Base-by-base conservation (phyloP, 768 basidiomycete genomes). In the Leccinum obscurum region DNA sequence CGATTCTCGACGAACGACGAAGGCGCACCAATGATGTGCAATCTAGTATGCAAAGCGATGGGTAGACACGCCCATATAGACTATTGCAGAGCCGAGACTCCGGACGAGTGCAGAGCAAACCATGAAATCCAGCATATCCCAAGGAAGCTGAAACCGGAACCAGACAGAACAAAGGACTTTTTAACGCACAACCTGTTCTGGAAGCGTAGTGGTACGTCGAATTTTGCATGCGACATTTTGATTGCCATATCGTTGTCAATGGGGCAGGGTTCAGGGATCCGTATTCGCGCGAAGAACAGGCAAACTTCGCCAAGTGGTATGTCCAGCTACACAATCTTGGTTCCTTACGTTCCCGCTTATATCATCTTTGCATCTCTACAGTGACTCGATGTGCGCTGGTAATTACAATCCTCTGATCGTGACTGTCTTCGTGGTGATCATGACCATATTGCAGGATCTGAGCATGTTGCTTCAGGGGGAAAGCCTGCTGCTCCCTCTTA, bases 11-110 rank as follows among this genome's bases (percentile, higher is more conserved):
- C 80, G 0, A 77, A 77, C 41, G 83, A 85, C 50, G 80, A 82
- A 32, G 84, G 85, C 8, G 83, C 83, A 1, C 85, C 85, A 1
- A 83, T 85, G 82, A 77, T 86, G 75, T 87, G 85, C 68, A 85
- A 75, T 51, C 66, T 85, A 20, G 73, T 83, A 37, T 87, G 85
- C 64, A 70, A 77, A 24, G 69, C 78, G 5, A 73, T 85, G 62
- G 83, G 83, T 4, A 68, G 85, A 37, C 85, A 87, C 55, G 74
- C 72, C 2, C 85, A 87, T 60, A 70, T 86, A 58, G 83, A 83
- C 64, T 82, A 79, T 57, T 87, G 86, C 63, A 76, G 83, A 17
- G 72, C 80, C 1, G 59, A 76, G 55, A 60, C 65, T 10, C 66
- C 58, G 0, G 69, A 52, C 0, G 55, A 66, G 4, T 87, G 86